phyloP scores from a whole-genome alignment of 2,329 filamentous ascomycete genomes.

The Rutstroemia sp. region DNA sequence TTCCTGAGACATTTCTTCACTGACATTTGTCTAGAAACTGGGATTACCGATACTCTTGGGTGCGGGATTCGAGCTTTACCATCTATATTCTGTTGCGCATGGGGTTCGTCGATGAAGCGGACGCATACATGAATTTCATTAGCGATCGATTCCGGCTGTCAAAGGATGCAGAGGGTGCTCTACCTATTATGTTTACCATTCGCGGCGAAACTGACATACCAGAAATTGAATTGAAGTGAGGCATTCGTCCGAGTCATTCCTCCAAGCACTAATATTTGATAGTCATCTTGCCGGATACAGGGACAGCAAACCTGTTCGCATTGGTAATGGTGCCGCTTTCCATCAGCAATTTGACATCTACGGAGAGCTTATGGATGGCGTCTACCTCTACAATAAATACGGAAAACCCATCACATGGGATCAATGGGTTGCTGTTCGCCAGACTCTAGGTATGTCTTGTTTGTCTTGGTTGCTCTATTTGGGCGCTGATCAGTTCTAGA shows the following conservation, averaged over 20 bases:
- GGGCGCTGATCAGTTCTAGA: slow-evolving; percentile 35
- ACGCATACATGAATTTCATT: slow-evolving; percentile 74
- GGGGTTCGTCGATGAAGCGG: slow-evolving; percentile 67
- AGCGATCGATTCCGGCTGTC: slow-evolving; percentile 61
- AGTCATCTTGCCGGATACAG: slow-evolving; percentile 65
- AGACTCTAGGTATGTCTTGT: slow-evolving; percentile 46
- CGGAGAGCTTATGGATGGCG: slow-evolving; percentile 68
- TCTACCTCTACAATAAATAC: slow-evolving; percentile 75
- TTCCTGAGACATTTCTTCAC: background rate
- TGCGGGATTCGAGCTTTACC: slow-evolving; percentile 70
- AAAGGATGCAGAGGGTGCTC: slow-evolving; percentile 48
- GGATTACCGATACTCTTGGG: slow-evolving; percentile 74
- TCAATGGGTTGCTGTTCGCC: slow-evolving; percentile 63
- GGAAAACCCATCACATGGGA: slow-evolving; percentile 72
- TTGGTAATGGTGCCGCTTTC: slow-evolving; percentile 70
- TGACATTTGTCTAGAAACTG: slow-evolving; percentile 39
- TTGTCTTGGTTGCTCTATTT: background rate
- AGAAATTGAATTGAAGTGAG: slow-evolving; percentile 50
- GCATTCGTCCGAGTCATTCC: background rate
- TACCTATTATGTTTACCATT: slow-evolving; percentile 80
- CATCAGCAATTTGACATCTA: slow-evolving; percentile 77
- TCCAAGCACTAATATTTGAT: slow-evolving; percentile 3
- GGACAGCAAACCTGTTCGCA: slow-evolving; percentile 62
- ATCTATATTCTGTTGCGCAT: slow-evolving; percentile 71
- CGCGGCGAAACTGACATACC: slow-evolving; percentile 67